Evolutionary conservation across 176 grass and related monocot species (phyloP), one percentile per base, ranked within the genome.

Genomic region (Metroxylon sagu): DNA sequence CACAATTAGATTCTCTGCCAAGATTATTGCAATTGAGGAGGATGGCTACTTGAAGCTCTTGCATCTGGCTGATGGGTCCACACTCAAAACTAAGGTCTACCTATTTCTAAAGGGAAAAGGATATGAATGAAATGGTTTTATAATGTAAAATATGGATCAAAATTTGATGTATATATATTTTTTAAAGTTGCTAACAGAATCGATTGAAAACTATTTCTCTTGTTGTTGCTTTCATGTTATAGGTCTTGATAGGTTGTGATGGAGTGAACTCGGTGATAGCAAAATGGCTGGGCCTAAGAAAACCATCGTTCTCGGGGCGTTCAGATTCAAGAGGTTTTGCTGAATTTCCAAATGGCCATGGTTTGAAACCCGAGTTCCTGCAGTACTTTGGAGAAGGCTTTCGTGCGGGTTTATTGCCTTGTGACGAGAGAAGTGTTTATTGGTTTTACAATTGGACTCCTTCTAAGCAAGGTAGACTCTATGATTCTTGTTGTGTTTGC

Each of bases 371-470:
- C 35, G 57, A 18, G 48, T 90, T 90, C 54, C 16, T 70, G 19
- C 75, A 71, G 56, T 72, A 80, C 52, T 28, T 64, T 6, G 83
- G 83, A 2, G 19, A 74, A 3, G 86, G 86, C 49, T 80, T 71
- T 48, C 83, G 80, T 3, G 19, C 14, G 0, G 86, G 86, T 15
- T 43, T 85, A 18, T 0, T 87, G 4, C 83, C 91, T 18, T 87
- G 77, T 64, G 83, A 63, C 39, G 69, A 79, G 1, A 62, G 25
- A 49, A 85, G 58, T 4, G 19, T 88, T 10, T 91, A 91, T 62
- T 91, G 92, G 92, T 97, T 97, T 79, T 82, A 71, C 74, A 85
- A 75, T 8, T 91, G 92, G 81, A 53, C 56, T 54, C 66, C 87
- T 18, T 72, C 78, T 14, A 49, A 54, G 16, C 2, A 81, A 5